Evolutionary conservation across 2,329 filamentous ascomycete genomes (phyloP).

Genomic region (Zymoseptoria ardabiliae): DNA sequence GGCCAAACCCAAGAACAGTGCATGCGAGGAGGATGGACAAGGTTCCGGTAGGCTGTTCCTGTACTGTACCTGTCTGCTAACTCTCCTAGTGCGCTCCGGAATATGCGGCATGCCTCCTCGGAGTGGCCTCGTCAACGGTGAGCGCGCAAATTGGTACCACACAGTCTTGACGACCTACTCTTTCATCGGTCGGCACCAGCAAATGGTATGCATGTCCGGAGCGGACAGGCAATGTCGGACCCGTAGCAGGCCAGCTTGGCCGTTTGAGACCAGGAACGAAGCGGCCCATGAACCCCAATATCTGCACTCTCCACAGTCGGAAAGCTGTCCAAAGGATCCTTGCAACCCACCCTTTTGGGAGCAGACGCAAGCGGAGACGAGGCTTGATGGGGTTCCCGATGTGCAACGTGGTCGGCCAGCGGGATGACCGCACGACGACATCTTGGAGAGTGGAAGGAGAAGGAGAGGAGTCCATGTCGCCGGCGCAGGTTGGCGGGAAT

Average conservation of each 20-base stretch:
- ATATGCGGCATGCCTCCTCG: slow-evolving; percentile 9
- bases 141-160: slow-evolving; percentile 9
- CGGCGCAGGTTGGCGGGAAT: slow-evolving; percentile 3
- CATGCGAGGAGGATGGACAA: slow-evolving; percentile 12
- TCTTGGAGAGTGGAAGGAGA: not conserved
- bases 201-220: slow-evolving; percentile 1
- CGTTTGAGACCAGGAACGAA: not conserved
- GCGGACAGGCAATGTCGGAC: not conserved
- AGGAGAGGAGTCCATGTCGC: not conserved
- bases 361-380: not conserved
- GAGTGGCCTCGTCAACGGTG: slow-evolving; percentile 9
- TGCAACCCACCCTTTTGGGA: not conserved
- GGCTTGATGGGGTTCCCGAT: not conserved
- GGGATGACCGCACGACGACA: not conserved
- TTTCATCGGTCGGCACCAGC: slow-evolving; percentile 1
- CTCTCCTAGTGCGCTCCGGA: not conserved
- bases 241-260: not conserved
- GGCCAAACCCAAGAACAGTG: slow-evolving; percentile 1
- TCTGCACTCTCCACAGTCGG: not conserved
- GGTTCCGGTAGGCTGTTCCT: slow-evolving; percentile 12
- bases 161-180: slow-evolving; percentile 9
- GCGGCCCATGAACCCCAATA: not conserved
- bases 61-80: slow-evolving; percentile 4
- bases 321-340: not conserved
- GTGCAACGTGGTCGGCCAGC: not conserved